Percentiles rank a stretch among this genome's conserved stretches.
phyloP scores from a whole-genome alignment of 192 early-diverging fungal species.

The Backusella sp. region DNA sequence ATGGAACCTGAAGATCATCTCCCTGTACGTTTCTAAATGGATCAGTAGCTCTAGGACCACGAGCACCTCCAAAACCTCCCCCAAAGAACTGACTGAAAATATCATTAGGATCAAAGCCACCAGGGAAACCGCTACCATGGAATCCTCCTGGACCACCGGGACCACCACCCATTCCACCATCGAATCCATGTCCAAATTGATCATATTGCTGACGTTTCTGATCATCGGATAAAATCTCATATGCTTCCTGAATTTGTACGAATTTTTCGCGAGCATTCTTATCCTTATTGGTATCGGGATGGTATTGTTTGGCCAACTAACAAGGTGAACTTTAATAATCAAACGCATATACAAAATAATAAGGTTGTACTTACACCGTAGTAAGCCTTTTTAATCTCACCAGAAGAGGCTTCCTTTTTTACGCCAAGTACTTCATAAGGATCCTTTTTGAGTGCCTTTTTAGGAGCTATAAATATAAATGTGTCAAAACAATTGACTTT shows the following conservation, averaged over 20 bases:
- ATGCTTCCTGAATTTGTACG: slow-evolving; percentile 96
- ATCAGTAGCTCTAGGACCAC: slow-evolving; percentile 37
- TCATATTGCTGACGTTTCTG: slow-evolving; percentile 90
- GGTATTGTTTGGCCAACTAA: slow-evolving; percentile 93
- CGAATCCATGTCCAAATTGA: slow-evolving; percentile 71
- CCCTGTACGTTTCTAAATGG: slow-evolving; percentile 41
- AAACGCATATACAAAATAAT: neutral
- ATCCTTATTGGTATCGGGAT: slow-evolving; percentile 98
- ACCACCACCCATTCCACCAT: slow-evolving; percentile 17
- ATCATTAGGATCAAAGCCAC: slow-evolving; percentile 56
- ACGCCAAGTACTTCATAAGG: slow-evolving; percentile 88
- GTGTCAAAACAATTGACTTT: neutral
- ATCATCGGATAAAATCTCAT: slow-evolving; percentile 93
- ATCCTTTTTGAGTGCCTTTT: slow-evolving; percentile 56
- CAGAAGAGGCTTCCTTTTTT: slow-evolving; percentile 67
- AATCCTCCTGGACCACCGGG: slow-evolving; percentile 56
- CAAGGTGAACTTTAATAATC: neutral
- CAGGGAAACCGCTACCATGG: slow-evolving; percentile 51
- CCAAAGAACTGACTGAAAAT: slow-evolving; percentile 35
- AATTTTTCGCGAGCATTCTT: slow-evolving; percentile 92
- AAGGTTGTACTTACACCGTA: slow-evolving; percentile 66
- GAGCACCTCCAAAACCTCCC: slow-evolving; percentile 43
- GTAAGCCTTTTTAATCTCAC: slow-evolving; percentile 97
- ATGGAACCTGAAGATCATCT: slow-evolving; percentile 59
- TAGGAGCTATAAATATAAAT: slow-evolving; percentile 7